Evolutionary conservation across 164 flowering plant species (phyloP), one percentile per base, ranked within the genome.

Genomic region (Platanus orientalis): DNA sequence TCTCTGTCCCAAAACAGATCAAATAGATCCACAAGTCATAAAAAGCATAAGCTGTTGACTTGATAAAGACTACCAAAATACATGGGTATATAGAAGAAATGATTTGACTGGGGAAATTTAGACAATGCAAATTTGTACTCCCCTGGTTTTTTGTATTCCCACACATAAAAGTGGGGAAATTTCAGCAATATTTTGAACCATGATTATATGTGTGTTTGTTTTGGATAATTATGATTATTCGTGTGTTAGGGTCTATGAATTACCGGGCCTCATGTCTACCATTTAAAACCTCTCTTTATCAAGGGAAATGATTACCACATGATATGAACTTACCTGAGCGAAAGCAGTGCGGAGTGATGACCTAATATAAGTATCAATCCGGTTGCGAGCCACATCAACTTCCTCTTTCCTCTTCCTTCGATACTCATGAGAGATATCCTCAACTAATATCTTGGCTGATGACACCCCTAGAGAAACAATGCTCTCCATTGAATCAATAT

Each of bases 341-440:
- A 88, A 93, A 60, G 94, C 96, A 45, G 71, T 57, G 20, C 84
- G 84, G 7, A 90, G 34, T 0, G 98, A 93, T 25, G 96, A 88
- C 75, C 98, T 77, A 47, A 93, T 85, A 65, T 88, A 90, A 17
- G 76, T 69, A 34, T 93, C 98, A 73, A 87, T 78, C 64, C 83
- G 82, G 27, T 73, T 74, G 57, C 64, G 66, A 68, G 84, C 79
- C 54, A 83, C 78, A 59, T 83, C 81, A 27, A 72, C 79, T 49
- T 78, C 77, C 61, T 71, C 86, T 67, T 73, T 81, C 70, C 81
- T 80, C 75, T 66, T 82, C 67, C 76, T 75, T 24, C 66, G 76
- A 58, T 85, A 72, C 71, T 82, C 89, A 29, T 80, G 76, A 51
- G 96, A 86, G 32, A 82, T 80, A 62, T 78, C 89, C 64, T 82